Conservation (phyloP, 345 rosid genomes). For the Ceriops decandra region DNA sequence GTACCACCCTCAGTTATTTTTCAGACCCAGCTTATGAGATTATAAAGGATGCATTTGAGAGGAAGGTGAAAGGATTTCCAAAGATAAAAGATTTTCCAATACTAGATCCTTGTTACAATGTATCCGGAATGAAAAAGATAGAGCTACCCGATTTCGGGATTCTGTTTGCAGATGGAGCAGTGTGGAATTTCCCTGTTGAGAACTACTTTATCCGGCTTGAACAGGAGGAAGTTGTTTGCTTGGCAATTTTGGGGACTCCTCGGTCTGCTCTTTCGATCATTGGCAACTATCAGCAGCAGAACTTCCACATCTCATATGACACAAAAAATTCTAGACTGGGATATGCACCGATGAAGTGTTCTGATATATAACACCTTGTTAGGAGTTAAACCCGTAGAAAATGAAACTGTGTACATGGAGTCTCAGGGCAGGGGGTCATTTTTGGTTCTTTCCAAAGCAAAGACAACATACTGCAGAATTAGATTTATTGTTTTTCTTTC, state of each 20-base stretch:
- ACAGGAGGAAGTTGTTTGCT: conserved; percentile 60
- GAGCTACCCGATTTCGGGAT: conserved; percentile 76
- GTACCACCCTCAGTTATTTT: conserved; percentile 65
- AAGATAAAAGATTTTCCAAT: conserved; percentile 47
- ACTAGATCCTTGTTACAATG: conserved; percentile 79
- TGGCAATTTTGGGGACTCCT: conserved; percentile 81
- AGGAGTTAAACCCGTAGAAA: too few relatives aligned
- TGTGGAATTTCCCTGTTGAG: conserved; percentile 87
- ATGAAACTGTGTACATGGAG: conserved; percentile 27
- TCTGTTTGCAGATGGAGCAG: conserved; percentile 64
- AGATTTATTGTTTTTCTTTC: conserved; percentile 17
- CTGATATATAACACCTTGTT: conserved; percentile 41
- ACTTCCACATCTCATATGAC: conserved; percentile 73
- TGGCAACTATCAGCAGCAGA: conserved; percentile 91
- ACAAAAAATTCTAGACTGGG: conserved; percentile 75
- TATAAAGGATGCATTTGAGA: conserved; percentile 57
- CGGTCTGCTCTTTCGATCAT: conserved; percentile 71
- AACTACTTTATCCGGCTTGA: conserved; percentile 64
- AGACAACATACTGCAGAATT: conserved; percentile 17
- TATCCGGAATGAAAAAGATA: conserved; percentile 55
- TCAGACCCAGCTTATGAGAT: conserved; percentile 60
- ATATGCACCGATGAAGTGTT: conserved; percentile 63
- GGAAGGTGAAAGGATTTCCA: conserved; percentile 58
- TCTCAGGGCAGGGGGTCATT: not conserved
- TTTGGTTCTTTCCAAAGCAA: conserved; percentile 13